Evolutionary conservation across 352 stramenopile species (phyloP).

Genomic region (Bremia lactucae): DNA sequence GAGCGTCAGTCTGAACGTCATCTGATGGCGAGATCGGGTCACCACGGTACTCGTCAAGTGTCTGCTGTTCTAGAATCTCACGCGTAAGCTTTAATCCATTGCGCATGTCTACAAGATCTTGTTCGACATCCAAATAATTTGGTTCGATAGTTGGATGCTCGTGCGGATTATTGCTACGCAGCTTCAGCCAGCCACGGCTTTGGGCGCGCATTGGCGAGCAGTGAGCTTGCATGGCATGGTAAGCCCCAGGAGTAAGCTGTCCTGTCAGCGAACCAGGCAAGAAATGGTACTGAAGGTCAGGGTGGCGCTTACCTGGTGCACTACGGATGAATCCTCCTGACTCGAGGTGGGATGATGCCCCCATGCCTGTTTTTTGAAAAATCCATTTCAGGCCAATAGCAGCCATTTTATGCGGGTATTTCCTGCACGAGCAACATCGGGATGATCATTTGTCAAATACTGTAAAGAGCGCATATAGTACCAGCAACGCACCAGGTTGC

Average conservation of each 20-base stretch:
- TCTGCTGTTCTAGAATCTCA: slow-evolving; percentile 82
- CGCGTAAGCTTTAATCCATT: slow-evolving; percentile 64
- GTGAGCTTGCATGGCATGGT: slow-evolving; percentile 81
- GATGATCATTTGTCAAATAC: not conserved
- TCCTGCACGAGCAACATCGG: slow-evolving; percentile 15
- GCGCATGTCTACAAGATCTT: slow-evolving; percentile 76
- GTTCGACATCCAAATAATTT: slow-evolving; percentile 78
- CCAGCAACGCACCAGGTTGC: slow-evolving; percentile 43
- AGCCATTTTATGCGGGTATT: slow-evolving; percentile 83
- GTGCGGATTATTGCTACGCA: slow-evolving; percentile 64
- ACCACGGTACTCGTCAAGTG: slow-evolving; percentile 75
- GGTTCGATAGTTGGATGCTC: slow-evolving; percentile 78
- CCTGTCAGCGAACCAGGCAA: slow-evolving; percentile 63
- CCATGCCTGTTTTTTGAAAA: slow-evolving; percentile 52
- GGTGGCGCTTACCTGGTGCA: slow-evolving; percentile 63
- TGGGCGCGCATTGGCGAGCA: slow-evolving; percentile 84
- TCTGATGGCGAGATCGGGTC: slow-evolving; percentile 65
- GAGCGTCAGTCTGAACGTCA: slow-evolving; percentile 43
- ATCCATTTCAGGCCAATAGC: slow-evolving; percentile 82
- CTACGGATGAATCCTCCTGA: slow-evolving; percentile 66
- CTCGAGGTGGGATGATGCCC: slow-evolving; percentile 72
- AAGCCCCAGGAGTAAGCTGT: slow-evolving; percentile 20
- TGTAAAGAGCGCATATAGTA: not conserved
- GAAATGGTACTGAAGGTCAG: slow-evolving; percentile 86
- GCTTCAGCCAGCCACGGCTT: slow-evolving; percentile 71